These are phyloP conservation scores for Periglandula ipomoeae DNA, from an alignment of 2,329 filamentous ascomycete genomes.

Conservation along the genomic window DNA sequence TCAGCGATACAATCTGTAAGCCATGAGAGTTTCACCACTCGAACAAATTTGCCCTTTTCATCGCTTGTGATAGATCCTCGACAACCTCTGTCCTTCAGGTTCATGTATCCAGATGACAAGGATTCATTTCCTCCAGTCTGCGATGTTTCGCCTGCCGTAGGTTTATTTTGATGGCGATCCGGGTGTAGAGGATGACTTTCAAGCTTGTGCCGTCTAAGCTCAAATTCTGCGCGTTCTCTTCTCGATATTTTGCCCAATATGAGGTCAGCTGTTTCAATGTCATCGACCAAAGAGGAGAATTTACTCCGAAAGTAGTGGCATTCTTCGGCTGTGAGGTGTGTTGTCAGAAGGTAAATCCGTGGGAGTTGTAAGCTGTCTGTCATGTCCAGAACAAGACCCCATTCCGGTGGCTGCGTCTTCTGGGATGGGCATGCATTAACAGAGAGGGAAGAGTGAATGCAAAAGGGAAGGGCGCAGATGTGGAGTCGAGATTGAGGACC, in stretches of 20 bases:
- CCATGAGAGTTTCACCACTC: constrained; percentile 52
- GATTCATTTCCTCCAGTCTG: background rate
- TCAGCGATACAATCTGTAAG: constrained; percentile 41
- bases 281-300: constrained; percentile 58
- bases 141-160: background rate
- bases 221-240: constrained; percentile 63
- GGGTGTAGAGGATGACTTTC: constrained; percentile 34
- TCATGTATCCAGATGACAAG: background rate
- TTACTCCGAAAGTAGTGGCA: constrained; percentile 55
- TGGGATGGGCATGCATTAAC: too few relatives aligned
- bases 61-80: background rate
- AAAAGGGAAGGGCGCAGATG: too few relatives aligned
- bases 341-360: constrained; percentile 62
- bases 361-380: constrained; percentile 35
- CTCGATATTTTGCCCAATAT: constrained; percentile 65
- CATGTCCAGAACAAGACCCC: background rate
- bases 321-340: constrained; percentile 56
- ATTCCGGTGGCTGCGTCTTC: background rate
- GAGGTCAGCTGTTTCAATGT: constrained; percentile 62
- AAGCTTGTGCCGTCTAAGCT: constrained; percentile 62
- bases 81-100: background rate
- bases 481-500: too few relatives aligned
- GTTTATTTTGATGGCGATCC: background rate
- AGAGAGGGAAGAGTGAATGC: too few relatives aligned
- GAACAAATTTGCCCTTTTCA: constrained; percentile 20